A percentile compares a stretch with the other conserved stretches of the same genome.
Conservation (phyloP, 208 protist genomes). For the Acanthamoeba polyphaga region DNA sequence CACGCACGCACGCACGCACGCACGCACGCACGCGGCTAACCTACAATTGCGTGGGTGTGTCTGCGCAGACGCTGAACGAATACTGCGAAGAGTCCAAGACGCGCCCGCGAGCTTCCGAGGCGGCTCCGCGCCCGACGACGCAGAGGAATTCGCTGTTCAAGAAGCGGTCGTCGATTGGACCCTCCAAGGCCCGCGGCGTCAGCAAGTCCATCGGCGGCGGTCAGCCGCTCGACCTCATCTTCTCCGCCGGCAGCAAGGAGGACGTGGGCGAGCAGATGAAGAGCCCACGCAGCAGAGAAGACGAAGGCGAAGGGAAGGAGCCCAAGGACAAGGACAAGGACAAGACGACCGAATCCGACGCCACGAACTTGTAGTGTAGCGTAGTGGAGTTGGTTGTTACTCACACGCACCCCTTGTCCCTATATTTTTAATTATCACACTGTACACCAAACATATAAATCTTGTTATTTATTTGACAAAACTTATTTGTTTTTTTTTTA, state of each 20-base stretch:
- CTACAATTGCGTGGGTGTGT: not conserved
- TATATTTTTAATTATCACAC: too few species aligned
- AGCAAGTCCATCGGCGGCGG: too few species aligned
- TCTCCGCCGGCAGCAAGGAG: not conserved
- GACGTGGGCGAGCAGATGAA: not conserved
- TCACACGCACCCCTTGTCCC: too few species aligned
- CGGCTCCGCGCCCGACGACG: not conserved
- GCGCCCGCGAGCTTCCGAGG: not conserved
- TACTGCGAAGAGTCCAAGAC: not conserved
- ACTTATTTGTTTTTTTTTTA: too few species aligned
- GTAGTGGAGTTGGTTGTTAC: too few species aligned
- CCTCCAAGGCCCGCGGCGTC: too few species aligned
- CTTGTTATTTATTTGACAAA: too few species aligned
- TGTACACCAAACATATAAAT: too few species aligned
- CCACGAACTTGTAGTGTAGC: too few species aligned
- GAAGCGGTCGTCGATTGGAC: too few species aligned
- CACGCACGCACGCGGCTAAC: not conserved
- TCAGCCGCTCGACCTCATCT: not conserved
- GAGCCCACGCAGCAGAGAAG: not conserved
- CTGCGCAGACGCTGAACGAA: constrained; percentile 10
- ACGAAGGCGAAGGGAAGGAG: not conserved
- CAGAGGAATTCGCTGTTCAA: not conserved
- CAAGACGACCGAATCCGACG: not conserved
- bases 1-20: too few species aligned
- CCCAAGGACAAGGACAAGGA: not conserved